Evolutionary conservation across 73 alveolate genomes (phyloP), one percentile per base, ranked within the genome.

Genomic region (Durusdinium trenchii): DNA sequence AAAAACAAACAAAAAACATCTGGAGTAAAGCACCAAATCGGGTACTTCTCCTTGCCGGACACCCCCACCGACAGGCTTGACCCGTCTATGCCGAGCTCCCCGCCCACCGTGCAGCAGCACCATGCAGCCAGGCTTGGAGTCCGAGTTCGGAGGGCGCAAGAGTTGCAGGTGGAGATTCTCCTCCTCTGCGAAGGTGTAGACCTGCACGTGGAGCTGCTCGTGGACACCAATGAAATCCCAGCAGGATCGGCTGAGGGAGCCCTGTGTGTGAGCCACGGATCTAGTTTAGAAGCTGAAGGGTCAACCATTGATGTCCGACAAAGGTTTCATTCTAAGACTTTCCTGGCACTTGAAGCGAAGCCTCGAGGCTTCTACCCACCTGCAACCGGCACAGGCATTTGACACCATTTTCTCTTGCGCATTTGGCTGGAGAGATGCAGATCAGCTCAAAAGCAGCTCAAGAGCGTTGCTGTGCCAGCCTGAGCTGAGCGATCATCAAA

Each of bases 101-200:
- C 46, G 35, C 96, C 96, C 96, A 52, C 96, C 96, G 32, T 90
- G 96, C 51, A 90, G 61, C 52, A 90, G 96, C 60, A 90, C 86
- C 87, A 90, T 51, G 71, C 96, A 90, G 47, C 87, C 87, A 32
- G 96, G 96, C 52, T 67, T 90, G 18, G 91, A 81, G 18, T 81
- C 92, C 40, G 64, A 47, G 45, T 62, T 81, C 30, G 67, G 62
- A 6, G 95, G 95, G 23, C 64, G 60, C n/a, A 90, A 52, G 54
- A 90, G 71, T 50, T 90, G 96, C 50, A 90, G 51, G 23, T 75
- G 96, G 43, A 90, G 69, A 42, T 43, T 52, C 50, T 90, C 96
- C 36, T 90, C 96, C 18, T 35, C 54, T n/a, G 96, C 96, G 52
- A 64, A 90, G 86, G 96, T 64, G 73, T 90, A 71, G 64, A 64